Evolutionary conservation across 345 rosid species (phyloP).

Genomic region (Bruguiera sexangula): DNA sequence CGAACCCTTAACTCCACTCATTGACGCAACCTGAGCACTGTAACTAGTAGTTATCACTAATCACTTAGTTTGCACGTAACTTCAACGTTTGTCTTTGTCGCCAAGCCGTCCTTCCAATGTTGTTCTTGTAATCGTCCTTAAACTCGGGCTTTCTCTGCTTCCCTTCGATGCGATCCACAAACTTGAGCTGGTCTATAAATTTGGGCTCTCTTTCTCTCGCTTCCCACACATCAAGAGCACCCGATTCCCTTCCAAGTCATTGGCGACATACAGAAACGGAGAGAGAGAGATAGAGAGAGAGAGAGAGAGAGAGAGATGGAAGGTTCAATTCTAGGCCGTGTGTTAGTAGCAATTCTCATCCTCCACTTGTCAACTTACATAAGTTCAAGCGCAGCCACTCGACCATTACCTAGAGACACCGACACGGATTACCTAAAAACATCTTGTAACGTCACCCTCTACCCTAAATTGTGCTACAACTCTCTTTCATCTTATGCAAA

Average conservation of each 20-base stretch:
- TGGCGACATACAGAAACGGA: background rate
- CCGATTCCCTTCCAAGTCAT: no score
- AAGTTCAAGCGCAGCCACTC: constrained; percentile 5
- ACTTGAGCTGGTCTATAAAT: constrained; percentile 1
- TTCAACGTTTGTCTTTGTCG: background rate
- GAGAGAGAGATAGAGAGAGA: background rate
- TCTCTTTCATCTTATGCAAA: constrained; percentile 38
- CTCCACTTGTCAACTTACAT: constrained; percentile 11
- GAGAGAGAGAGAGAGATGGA: constrained; percentile 15
- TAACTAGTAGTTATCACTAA: background rate
- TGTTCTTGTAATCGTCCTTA: background rate
- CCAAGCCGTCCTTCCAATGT: background rate
- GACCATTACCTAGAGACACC: constrained; percentile 5
- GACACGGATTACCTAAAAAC: constrained; percentile 25
- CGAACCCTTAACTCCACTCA: no score
- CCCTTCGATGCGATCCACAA: constrained; percentile 4
- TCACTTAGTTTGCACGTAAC: background rate
- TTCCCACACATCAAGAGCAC: background rate
- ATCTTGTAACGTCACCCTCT: constrained; percentile 30
- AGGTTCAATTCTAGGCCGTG: constrained; percentile 1
- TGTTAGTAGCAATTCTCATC: constrained; percentile 9
- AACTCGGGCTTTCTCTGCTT: background rate
- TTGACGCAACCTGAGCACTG: no score
- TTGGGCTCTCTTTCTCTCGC: background rate
- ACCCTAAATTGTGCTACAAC: constrained; percentile 36